phyloP scores from a whole-genome alignment of 352 stramenopile species.

The Elongisporangium anandrum region DNA sequence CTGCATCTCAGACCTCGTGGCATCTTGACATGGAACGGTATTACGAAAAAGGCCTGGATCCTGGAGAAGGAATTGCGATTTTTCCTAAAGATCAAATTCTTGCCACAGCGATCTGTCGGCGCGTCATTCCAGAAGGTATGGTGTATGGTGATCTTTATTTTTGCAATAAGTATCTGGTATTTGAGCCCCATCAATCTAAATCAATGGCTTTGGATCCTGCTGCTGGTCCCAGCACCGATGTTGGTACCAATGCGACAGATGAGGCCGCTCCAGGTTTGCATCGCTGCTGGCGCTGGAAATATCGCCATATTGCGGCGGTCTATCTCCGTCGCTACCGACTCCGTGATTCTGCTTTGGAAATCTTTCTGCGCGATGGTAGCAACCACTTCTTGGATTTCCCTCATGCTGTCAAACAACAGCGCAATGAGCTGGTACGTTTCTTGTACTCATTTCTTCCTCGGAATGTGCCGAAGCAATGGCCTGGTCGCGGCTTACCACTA shows the following conservation, averaged over 20 bases:
- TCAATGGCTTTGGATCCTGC: constrained; percentile 9
- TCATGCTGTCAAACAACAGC: constrained; percentile 57
- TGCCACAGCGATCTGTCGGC: constrained; percentile 49
- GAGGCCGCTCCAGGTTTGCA: constrained; percentile 67
- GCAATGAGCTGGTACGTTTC: constrained; percentile 67
- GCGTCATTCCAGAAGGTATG: constrained; percentile 73
- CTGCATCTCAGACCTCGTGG: constrained; percentile 10
- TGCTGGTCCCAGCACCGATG: constrained; percentile 1
- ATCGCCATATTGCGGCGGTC: constrained; percentile 64
- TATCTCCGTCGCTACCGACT: constrained; percentile 81
- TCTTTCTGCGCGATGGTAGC: constrained; percentile 76
- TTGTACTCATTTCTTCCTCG: constrained; percentile 76
- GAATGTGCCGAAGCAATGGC: constrained; percentile 73
- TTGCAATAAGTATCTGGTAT: constrained; percentile 54
- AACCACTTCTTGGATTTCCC: constrained; percentile 84
- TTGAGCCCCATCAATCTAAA: constrained; percentile 45
- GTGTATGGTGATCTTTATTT: constrained; percentile 64
- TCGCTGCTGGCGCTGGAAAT: constrained; percentile 79
- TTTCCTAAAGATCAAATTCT: constrained; percentile 60
- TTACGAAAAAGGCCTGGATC: constrained; percentile 60
- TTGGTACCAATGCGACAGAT: constrained; percentile 13
- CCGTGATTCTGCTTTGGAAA: constrained; percentile 75
- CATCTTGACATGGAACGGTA: constrained; percentile 24
- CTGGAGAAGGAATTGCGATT: constrained; percentile 55
- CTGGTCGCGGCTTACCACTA: constrained; percentile 41